phyloP scores from a whole-genome alignment of 768 basidiomycete species.

The Lactarius psammicola region DNA sequence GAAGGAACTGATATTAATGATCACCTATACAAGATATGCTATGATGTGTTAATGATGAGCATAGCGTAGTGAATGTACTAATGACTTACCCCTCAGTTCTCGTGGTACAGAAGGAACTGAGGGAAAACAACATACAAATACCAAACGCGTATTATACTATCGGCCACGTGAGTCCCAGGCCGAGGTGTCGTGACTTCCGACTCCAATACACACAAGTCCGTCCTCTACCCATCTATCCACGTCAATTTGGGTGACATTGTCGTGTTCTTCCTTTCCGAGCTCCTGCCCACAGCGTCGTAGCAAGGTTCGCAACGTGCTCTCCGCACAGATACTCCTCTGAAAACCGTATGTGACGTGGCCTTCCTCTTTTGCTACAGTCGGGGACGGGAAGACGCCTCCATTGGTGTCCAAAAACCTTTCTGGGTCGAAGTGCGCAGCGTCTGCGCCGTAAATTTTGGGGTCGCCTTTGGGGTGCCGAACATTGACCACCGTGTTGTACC shows the following conservation, averaged over 20 bases:
- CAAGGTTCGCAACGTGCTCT: conserved; percentile 32
- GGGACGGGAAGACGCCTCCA: conserved; percentile 24
- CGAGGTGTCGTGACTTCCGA: too few relatives aligned
- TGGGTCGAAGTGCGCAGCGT: conserved; percentile 30
- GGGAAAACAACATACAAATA: too few relatives aligned
- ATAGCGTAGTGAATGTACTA: too few relatives aligned
- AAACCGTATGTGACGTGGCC: conserved; percentile 33
- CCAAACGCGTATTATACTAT: too few relatives aligned
- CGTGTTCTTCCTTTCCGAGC: not conserved
- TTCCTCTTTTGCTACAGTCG: conserved; percentile 34
- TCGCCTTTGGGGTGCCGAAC: conserved; percentile 31
- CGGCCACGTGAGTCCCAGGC: too few relatives aligned
- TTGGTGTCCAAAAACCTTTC: conserved; percentile 31
- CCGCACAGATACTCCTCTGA: conserved; percentile 26
- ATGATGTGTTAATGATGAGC: too few relatives aligned
- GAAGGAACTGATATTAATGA: too few relatives aligned
- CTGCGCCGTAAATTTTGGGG: conserved; percentile 31
- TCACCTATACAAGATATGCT: too few relatives aligned
- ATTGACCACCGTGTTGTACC: conserved; percentile 37
- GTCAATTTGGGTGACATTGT: not conserved
- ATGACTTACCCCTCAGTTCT: too few relatives aligned
- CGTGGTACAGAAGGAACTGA: too few relatives aligned
- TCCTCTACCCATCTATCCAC: not conserved
- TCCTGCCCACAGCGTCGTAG: conserved; percentile 32
- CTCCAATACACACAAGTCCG: too few relatives aligned